Conservation (phyloP, 129 eudicot genomes). For the Centella asiatica region DNA sequence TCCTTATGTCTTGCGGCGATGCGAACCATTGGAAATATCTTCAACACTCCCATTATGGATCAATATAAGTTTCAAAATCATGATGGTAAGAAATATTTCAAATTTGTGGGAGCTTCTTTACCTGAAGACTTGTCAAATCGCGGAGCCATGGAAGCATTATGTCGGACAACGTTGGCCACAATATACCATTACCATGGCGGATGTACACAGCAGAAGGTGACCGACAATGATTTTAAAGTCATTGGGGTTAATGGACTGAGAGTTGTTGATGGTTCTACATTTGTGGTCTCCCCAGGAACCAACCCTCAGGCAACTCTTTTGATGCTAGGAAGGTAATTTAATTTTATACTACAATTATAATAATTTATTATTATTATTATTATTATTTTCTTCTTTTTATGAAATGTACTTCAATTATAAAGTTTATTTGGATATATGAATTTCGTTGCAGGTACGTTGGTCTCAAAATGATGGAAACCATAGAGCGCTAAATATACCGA, state of each 20-base stretch:
- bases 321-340: conserved; percentile 37
- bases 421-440: too few relatives aligned
- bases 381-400: too few relatives aligned
- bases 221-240: not conserved
- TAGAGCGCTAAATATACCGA: too few relatives aligned
- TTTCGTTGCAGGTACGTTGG: conserved; percentile 5
- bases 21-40: conserved; percentile 8
- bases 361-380: too few relatives aligned
- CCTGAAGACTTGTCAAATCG: not conserved
- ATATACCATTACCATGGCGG: conserved; percentile 6
- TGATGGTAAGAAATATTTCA: conserved; percentile 9
- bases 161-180: not conserved
- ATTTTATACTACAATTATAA: not conserved
- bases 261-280: conserved; percentile 41
- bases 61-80: conserved; percentile 24
- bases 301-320: conserved; percentile 39
- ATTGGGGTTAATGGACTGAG: conserved; percentile 13
- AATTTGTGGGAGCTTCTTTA: conserved; percentile 13
- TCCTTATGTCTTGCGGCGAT: conserved; percentile 13
- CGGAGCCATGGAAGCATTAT: conserved; percentile 9
- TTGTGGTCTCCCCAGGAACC: conserved; percentile 38
- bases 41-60: conserved; percentile 22
- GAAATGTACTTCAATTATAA: too few relatives aligned
- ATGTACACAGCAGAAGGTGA: conserved; percentile 5
- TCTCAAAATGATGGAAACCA: not conserved